Evolutionary conservation across 2,329 filamentous ascomycete genomes (phyloP), one percentile per base, ranked within the genome.

Genomic region (Aspergillus versicolor): DNA sequence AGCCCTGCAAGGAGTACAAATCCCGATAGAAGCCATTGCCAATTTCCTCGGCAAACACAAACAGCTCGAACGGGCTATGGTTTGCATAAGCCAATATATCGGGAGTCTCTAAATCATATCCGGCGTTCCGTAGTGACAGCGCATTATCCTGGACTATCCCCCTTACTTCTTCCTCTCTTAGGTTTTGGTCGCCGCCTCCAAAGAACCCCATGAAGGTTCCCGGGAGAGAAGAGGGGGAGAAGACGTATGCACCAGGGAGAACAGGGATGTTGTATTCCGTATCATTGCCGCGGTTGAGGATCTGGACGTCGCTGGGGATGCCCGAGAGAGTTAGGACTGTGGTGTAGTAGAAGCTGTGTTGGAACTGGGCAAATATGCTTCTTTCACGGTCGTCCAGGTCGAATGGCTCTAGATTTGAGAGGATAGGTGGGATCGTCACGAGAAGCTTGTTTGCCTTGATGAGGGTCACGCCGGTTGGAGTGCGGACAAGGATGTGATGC

Each of bases 381-480:
- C 41, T 34, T 48, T 78, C 75, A 3, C 49, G 47, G 0, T 56
- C 44, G 51, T 70, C 68, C 1, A 77, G 63, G 55, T 73, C 68
- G 43, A 76, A 72, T 2, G 24, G 43, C 2, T 54, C 9, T 9
- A 77, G 60, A 52, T 73, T 72, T 11, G 67, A 61, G 6, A 70
- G 56, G 7, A 63, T 71, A 0, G 76, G 75, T 24, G 74, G 68
- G 15, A 72, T 68, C 4, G 75, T 65, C 34, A 77, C 54, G 12
- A 78, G 66, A 5, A 77, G 63, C 37, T 69, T 68, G 51, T 70
- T 69, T 17, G 74, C 74, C 38, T 62, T 59, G 61, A 78, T 68
- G 8, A 67, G 34, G 52, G 63, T 67, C 9, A 40, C 51, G 30
- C 72, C 67, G 3, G 57, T 56, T 6, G 65, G 57, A 1, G 65